These are phyloP conservation scores for Magnolia officinalis DNA, from an alignment of 164 flowering plant species.

Conservation along the genomic window DNA sequence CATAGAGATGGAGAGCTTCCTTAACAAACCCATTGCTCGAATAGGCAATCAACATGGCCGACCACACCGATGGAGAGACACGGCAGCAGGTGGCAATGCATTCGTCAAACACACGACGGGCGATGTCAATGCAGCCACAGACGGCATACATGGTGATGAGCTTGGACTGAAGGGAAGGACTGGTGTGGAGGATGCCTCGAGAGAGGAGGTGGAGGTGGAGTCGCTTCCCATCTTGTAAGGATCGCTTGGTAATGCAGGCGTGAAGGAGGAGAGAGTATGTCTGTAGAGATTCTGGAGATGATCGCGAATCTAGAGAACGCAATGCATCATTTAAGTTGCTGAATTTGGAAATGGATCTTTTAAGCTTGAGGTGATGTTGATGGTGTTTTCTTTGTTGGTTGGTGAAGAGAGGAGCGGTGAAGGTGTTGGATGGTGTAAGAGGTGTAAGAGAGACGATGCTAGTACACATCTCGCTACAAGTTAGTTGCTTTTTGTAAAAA, in stretches of 20 bases:
- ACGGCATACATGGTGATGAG: conserved; percentile 39
- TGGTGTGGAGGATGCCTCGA: conserved; percentile 8
- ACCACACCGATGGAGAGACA: conserved; percentile 24
- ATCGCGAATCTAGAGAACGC: conserved; percentile 21
- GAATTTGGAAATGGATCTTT: conserved; percentile 23
- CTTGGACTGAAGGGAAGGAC: conserved; percentile 28
- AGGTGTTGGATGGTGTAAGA: neutral
- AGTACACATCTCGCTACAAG: neutral
- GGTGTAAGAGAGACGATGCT: neutral
- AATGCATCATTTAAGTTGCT: conserved; percentile 35
- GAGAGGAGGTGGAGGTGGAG: conserved; percentile 31
- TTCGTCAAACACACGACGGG: conserved; percentile 32
- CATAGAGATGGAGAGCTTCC: conserved; percentile 30
- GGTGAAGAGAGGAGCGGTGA: neutral
- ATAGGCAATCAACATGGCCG: conserved; percentile 41
- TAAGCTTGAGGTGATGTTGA: conserved; percentile 7
- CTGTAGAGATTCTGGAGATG: conserved; percentile 1
- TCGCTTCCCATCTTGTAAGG: conserved; percentile 29
- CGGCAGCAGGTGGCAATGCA: conserved; percentile 10
- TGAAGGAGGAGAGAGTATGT: conserved; percentile 30
- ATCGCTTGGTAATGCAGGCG: conserved; percentile 29
- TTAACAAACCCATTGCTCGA: conserved; percentile 24
- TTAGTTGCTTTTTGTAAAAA: no score
- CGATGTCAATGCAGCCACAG: conserved; percentile 34
- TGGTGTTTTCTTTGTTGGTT: neutral